A percentile compares a stretch with the other conserved stretches of the same genome.
Evolutionary conservation across 805 yeast genomes (phyloP).

Genomic region (Metschnikowia picachoensis): DNA sequence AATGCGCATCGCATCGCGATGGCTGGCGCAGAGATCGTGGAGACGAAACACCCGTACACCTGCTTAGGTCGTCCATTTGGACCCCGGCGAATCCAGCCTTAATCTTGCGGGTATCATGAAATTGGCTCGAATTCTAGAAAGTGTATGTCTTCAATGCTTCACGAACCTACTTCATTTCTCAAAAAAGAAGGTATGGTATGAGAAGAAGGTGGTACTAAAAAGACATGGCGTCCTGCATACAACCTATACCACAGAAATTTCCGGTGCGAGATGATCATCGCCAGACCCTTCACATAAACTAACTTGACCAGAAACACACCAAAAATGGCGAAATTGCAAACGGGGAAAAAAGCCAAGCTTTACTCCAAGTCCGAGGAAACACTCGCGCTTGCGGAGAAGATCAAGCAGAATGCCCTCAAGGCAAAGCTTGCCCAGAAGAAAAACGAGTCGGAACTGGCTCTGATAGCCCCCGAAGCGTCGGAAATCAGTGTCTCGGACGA

Average conservation of each 20-base stretch:
- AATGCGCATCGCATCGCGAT: constrained; percentile 7
- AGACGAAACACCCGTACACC: constrained; percentile 13
- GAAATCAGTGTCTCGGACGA: constrained; percentile 16
- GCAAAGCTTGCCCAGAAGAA: constrained; percentile 18
- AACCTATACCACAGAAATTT: not conserved
- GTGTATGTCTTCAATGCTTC: no score
- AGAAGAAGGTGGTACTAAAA: not conserved
- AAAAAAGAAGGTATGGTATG: no score
- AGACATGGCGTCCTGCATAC: not conserved
- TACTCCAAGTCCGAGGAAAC: constrained; percentile 26
- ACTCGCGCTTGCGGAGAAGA: constrained; percentile 54
- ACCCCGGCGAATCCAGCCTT: not conserved
- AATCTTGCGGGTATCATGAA: no score
- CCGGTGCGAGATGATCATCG: constrained; percentile 10
- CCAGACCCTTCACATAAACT: not conserved
- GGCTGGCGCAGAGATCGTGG: not conserved
- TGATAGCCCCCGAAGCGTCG: constrained; percentile 14
- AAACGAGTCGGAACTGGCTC: constrained; percentile 10
- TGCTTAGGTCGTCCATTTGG: not conserved
- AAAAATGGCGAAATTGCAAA: constrained; percentile 4
- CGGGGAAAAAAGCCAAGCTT: constrained; percentile 14
- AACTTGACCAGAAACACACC: not conserved
- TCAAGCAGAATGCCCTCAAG: constrained; percentile 34
- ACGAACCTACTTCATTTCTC: no score
- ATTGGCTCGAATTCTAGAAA: no score